A percentile compares a stretch with the other conserved stretches of the same genome.
These are phyloP conservation scores for Erodium chrysanthum DNA, from an alignment of 441 rosid genomes.

Conservation along the genomic window DNA sequence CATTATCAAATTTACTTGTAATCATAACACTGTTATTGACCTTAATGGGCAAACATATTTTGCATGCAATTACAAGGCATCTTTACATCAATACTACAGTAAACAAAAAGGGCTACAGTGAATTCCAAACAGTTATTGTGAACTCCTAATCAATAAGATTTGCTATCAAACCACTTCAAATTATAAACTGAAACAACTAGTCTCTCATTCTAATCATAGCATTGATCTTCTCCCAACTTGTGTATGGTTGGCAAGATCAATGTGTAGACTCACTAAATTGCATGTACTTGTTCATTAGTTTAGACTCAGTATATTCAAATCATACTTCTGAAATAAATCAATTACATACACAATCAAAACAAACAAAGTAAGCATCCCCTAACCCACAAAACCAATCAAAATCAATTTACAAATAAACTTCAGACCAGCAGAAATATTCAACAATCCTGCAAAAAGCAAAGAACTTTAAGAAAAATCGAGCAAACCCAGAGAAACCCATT, in stretches of 20 bases:
- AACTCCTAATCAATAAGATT: neutral
- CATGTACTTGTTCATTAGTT: neutral
- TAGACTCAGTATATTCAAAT: neutral
- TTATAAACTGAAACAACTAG: neutral
- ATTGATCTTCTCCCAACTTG: neutral
- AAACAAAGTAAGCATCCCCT: neutral
- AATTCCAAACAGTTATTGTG: neutral
- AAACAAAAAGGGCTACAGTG: neutral
- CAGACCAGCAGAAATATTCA: neutral
- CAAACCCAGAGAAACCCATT: neutral
- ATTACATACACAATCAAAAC: neutral
- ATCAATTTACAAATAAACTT: neutral
- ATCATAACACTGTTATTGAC: neutral
- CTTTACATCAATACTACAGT: neutral
- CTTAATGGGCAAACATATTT: neutral
- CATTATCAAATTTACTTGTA: neutral
- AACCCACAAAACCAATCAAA: neutral
- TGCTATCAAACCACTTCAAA: neutral
- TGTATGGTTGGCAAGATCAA: neutral
- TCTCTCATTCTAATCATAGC: neutral
- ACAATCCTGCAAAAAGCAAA: neutral
- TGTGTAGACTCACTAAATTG: neutral
- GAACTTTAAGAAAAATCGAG: neutral
- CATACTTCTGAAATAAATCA: neutral
- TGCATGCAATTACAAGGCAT: neutral